Percentiles rank a stretch among this genome's conserved stretches.
Evolutionary conservation across 2,329 filamentous ascomycete species (phyloP).

Genomic region (Fusarium citri): DNA sequence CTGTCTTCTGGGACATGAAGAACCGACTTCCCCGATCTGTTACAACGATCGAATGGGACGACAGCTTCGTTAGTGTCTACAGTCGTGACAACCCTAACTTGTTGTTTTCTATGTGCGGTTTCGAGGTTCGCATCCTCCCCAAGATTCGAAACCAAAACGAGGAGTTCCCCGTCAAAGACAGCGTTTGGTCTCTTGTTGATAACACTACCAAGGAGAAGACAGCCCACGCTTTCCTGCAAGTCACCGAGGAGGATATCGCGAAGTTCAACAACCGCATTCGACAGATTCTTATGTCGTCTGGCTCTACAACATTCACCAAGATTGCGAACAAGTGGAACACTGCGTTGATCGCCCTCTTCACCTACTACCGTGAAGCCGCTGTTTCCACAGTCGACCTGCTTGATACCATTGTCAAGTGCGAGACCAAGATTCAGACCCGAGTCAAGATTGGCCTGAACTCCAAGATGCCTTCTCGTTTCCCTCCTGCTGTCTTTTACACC

Average conservation of each 20-base stretch:
- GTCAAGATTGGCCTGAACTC: constrained; percentile 99
- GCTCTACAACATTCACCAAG: constrained; percentile 99
- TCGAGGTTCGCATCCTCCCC: constrained; percentile 94
- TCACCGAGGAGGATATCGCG: constrained; percentile 96
- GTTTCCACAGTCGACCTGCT: constrained; percentile 94
- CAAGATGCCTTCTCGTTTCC: constrained; percentile 99
- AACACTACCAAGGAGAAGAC: constrained; percentile 97
- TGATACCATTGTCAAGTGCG: constrained; percentile 98
- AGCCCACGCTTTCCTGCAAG: constrained; percentile 95
- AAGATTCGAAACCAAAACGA: constrained; percentile 96
- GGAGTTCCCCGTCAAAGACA: constrained; percentile 97
- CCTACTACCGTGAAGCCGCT: constrained; percentile 97
- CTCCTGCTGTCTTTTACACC: constrained; percentile 97
- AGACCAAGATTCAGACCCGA: constrained; percentile 98
- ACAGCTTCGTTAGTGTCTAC: constrained; percentile 98
- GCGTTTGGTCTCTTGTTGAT: constrained; percentile 96
- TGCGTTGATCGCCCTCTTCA: constrained; percentile 94
- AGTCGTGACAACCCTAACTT: constrained; percentile 97
- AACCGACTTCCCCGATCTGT: constrained; percentile 94
- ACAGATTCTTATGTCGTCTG: constrained; percentile 98
- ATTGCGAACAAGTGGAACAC: constrained; percentile 99
- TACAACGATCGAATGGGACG: constrained; percentile 98
- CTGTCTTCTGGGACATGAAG: constrained; percentile 99
- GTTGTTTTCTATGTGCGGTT: constrained; percentile 97
- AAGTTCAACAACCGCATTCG: constrained; percentile 99